Conservation (phyloP, 352 stramenopile species). For the Albugo laibachii region DNA sequence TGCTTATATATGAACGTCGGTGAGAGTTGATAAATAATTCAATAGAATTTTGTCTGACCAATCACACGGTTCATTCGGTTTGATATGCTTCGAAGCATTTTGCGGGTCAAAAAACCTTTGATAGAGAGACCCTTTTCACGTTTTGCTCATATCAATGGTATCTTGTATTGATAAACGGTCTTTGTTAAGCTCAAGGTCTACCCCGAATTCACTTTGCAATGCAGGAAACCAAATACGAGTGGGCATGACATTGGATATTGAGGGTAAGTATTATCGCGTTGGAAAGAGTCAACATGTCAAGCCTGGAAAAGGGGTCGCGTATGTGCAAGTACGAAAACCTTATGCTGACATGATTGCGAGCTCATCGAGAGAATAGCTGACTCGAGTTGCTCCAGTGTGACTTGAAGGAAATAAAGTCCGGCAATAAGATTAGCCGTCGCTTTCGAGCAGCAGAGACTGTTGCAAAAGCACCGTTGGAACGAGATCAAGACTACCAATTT, state of each 20-base stretch:
- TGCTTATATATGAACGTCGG: constrained; percentile 81
- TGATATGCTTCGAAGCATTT: constrained; percentile 10
- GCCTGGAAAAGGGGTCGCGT: constrained; percentile 64
- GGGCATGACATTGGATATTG: constrained; percentile 67
- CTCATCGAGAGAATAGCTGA: not conserved
- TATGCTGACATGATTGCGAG: too few relatives aligned
- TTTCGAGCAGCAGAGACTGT: constrained; percentile 67
- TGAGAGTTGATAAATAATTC: constrained; percentile 10
- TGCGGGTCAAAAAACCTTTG: not conserved
- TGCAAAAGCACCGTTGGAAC: constrained; percentile 49
- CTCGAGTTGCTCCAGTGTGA: constrained; percentile 19
- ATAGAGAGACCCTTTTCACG: constrained; percentile 6
- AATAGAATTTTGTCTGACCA: too few relatives aligned
- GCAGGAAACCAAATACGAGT: constrained; percentile 63
- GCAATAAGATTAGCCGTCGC: constrained; percentile 60
- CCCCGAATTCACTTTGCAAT: not conserved
- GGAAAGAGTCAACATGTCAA: constrained; percentile 74
- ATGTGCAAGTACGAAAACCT: constrained; percentile 26
- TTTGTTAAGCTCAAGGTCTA: not conserved
- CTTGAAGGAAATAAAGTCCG: constrained; percentile 75
- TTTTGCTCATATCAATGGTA: constrained; percentile 54
- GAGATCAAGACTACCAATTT: constrained; percentile 63
- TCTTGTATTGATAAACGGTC: constrained; percentile 2
- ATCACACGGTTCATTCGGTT: not conserved
- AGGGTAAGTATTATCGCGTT: constrained; percentile 69